Percentiles rank a stretch among this genome's conserved stretches.
Evolutionary conservation across 2,329 filamentous ascomycete species (phyloP).

Genomic region (Alternaria gaisen): DNA sequence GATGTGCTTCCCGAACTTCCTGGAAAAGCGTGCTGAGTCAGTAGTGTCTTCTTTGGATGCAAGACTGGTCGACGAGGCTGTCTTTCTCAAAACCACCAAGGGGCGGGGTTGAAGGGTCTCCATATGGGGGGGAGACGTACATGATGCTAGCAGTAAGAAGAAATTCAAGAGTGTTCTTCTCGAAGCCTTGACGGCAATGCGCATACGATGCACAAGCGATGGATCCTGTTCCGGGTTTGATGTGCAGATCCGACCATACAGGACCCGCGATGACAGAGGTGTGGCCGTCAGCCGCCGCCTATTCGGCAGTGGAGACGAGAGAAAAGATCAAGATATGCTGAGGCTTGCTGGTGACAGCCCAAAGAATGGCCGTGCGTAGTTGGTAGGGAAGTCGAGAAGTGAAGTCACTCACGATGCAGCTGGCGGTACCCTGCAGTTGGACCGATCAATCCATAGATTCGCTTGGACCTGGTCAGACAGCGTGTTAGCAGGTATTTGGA

Average conservation of each 20-base stretch:
- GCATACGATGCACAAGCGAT: constrained; percentile 43
- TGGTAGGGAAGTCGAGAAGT: constrained; percentile 40
- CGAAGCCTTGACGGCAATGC: constrained; percentile 33
- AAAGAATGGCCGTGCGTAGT: constrained; percentile 40
- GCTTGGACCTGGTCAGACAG: constrained; percentile 35
- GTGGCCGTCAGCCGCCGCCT: constrained; percentile 40
- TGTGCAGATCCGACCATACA: constrained; percentile 47
- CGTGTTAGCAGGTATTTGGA: constrained; percentile 34
- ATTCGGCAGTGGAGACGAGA: constrained; percentile 38
- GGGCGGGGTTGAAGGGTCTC: constrained; percentile 43
- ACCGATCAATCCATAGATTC: constrained; percentile 34
- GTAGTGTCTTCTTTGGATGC: constrained; percentile 49
- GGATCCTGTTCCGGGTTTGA: constrained; percentile 32
- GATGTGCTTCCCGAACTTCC: constrained; percentile 99
- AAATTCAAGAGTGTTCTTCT: constrained; percentile 28
- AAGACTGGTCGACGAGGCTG: constrained; percentile 46
- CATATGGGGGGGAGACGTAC: constrained; percentile 50
- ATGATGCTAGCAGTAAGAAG: constrained; percentile 43
- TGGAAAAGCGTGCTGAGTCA: constrained; percentile 58
- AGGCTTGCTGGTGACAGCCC: constrained; percentile 30
- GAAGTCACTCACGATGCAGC: constrained; percentile 37
- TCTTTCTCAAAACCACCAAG: constrained; percentile 43
- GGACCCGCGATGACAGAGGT: constrained; percentile 33
- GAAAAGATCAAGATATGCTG: constrained; percentile 35
- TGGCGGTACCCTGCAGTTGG: constrained; percentile 30